phyloP scores from a whole-genome alignment of 1,284 basidiomycete species.

The Ceratobasidium papillatum region DNA sequence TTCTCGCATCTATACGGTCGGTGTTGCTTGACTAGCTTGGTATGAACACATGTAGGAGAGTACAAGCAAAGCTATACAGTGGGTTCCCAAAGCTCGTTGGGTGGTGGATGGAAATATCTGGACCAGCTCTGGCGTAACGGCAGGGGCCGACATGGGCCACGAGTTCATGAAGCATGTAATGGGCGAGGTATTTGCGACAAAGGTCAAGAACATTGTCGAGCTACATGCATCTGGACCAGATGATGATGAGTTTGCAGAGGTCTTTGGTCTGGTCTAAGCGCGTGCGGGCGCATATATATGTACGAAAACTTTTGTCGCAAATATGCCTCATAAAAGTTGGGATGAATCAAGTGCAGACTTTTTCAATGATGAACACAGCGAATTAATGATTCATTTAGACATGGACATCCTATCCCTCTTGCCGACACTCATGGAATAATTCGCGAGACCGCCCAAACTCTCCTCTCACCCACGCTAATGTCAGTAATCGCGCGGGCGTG shows the following conservation, averaged over 20 bases:
- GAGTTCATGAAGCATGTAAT: slow-evolving; percentile 50
- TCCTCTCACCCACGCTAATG: no score
- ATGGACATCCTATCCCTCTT: no score
- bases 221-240: slow-evolving; percentile 10
- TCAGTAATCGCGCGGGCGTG: no score
- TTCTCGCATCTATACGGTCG: not conserved
- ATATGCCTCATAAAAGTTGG: not conserved
- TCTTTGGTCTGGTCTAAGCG: slow-evolving; percentile 16
- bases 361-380: no score
- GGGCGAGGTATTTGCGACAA: slow-evolving; percentile 18
- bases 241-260: slow-evolving; percentile 33
- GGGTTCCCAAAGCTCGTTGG: slow-evolving; percentile 55
- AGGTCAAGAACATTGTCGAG: slow-evolving; percentile 38
- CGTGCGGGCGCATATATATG: not conserved
- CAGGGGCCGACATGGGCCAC: slow-evolving; percentile 53
- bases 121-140: slow-evolving; percentile 55
- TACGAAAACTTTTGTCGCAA: not conserved
- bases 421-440: no score
- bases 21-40: not conserved
- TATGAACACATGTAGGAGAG: not conserved
- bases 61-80: slow-evolving; percentile 40
- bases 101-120: slow-evolving; percentile 56
- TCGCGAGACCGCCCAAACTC: no score
- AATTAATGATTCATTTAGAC: no score
- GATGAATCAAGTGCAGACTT: not conserved